Evolutionary conservation across 192 early-diverging fungal species (phyloP).

Genomic region (Linnemannia zychae): DNA sequence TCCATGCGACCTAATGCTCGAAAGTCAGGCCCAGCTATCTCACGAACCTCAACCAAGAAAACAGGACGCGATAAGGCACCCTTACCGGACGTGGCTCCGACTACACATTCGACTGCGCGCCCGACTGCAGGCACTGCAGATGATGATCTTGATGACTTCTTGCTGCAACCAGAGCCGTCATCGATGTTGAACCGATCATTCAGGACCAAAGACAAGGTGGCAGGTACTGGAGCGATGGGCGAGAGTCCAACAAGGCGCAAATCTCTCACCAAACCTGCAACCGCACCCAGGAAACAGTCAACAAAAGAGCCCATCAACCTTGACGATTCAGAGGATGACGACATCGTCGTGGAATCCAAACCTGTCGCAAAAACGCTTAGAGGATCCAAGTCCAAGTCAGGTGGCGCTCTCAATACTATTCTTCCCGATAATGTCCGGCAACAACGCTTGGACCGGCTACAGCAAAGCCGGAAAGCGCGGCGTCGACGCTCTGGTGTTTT

Average conservation of each 20-base stretch:
- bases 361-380: not conserved
- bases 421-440: conserved; percentile 20
- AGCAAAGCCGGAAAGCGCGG: not conserved
- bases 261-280: not conserved
- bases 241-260: not conserved
- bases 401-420: conserved; percentile 8
- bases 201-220: conserved; percentile 6
- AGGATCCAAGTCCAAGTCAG: conserved; percentile 13
- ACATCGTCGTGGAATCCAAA: not conserved
- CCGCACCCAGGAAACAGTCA: conserved; percentile 3
- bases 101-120: not conserved
- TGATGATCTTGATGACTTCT: conserved; percentile 46
- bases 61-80: not conserved
- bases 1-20: not conserved
- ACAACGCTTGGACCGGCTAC: conserved; percentile 13
- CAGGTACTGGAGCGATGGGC: not conserved
- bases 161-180: conserved; percentile 36
- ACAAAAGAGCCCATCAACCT: conserved; percentile 11
- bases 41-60: not conserved
- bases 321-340: conserved; percentile 41
- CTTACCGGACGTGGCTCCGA: not conserved
- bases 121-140: not conserved
- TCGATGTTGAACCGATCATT: conserved; percentile 36
- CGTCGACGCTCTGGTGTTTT: not conserved
- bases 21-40: not conserved